A percentile compares a stretch with the other conserved stretches of the same genome.
These are phyloP conservation scores for Sporopachydermia lactativora DNA, from an alignment of 805 yeast species.

Conservation along the genomic window DNA sequence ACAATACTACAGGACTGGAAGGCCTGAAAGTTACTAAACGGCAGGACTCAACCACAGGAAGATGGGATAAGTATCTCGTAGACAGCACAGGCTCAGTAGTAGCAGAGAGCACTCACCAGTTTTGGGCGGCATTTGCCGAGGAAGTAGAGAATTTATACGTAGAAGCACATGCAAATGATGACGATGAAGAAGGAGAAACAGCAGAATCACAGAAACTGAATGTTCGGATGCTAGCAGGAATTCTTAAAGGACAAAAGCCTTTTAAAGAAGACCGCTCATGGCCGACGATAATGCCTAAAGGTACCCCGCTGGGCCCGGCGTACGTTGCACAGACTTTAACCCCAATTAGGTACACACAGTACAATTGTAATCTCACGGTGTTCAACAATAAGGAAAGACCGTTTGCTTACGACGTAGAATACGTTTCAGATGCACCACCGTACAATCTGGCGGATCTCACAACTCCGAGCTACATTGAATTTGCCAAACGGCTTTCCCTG, in stretches of 20 bases:
- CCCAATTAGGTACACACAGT: conserved; percentile 62
- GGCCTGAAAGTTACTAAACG: conserved; percentile 3
- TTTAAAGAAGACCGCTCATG: conserved; percentile 37
- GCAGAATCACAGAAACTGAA: conserved; percentile 7
- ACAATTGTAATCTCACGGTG: conserved; percentile 46
- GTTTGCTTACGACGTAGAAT: conserved; percentile 52
- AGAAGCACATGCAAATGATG: conserved; percentile 18
- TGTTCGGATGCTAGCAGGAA: conserved; percentile 11
- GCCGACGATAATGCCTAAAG: conserved; percentile 46
- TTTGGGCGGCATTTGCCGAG: conserved; percentile 26
- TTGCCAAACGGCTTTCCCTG: conserved; percentile 39
- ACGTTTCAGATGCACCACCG: conserved; percentile 48
- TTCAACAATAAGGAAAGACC: conserved; percentile 29
- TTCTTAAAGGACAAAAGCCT: conserved; percentile 10
- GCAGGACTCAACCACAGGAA: conserved; percentile 4
- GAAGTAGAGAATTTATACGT: conserved; percentile 24
- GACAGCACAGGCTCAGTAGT: not conserved
- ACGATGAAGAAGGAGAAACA: conserved; percentile 14
- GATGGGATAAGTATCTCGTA: conserved; percentile 9
- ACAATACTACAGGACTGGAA: conserved; percentile 45
- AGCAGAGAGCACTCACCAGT: conserved; percentile 2
- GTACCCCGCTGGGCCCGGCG: conserved; percentile 57
- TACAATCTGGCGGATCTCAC: conserved; percentile 39
- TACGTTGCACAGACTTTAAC: conserved; percentile 57
- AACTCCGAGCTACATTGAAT: conserved; percentile 46